Evolutionary conservation across 2,329 filamentous ascomycete genomes (phyloP).

Genomic region (Claviceps paspali): DNA sequence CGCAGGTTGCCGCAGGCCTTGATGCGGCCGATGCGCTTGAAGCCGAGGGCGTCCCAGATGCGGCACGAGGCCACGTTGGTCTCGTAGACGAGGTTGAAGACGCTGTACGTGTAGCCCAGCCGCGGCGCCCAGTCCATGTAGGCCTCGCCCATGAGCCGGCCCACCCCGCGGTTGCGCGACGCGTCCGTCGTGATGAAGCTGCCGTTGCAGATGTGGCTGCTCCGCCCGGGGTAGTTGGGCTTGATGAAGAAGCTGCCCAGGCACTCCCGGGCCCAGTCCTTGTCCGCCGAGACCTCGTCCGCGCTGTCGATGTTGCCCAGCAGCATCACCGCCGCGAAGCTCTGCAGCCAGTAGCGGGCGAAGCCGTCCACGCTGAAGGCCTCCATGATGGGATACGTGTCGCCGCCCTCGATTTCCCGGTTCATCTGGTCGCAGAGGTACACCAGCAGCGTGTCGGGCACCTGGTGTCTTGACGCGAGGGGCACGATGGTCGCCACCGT

Average conservation of each 20-base stretch:
- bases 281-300: slow-evolving; percentile 40
- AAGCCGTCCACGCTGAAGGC: slow-evolving; percentile 61
- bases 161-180: slow-evolving; percentile 58
- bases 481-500: slow-evolving; percentile 74
- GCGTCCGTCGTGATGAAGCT: slow-evolving; percentile 63
- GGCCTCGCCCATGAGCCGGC: slow-evolving; percentile 59
- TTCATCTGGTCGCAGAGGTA: slow-evolving; percentile 77
- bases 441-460: slow-evolving; percentile 58
- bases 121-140: slow-evolving; percentile 66
- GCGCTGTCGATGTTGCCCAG: slow-evolving; percentile 55
- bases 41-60: slow-evolving; percentile 84
- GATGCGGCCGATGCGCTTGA: slow-evolving; percentile 80
- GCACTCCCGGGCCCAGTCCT: slow-evolving; percentile 68
- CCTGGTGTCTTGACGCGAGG: slow-evolving; percentile 59
- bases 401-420: slow-evolving; percentile 80
- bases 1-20: slow-evolving; percentile 55
- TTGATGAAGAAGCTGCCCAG: slow-evolving; percentile 89
- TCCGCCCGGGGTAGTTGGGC: slow-evolving; percentile 82
- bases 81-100: slow-evolving; percentile 91
- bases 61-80: slow-evolving; percentile 80
- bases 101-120: slow-evolving; percentile 78
- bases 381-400: slow-evolving; percentile 82
- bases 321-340: slow-evolving; percentile 79
- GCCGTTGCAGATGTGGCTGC: slow-evolving; percentile 82
- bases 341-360: slow-evolving; percentile 76